These are phyloP conservation scores for Alternaria sp. DNA, from an alignment of 2,329 filamentous ascomycete genomes.

Conservation along the genomic window DNA sequence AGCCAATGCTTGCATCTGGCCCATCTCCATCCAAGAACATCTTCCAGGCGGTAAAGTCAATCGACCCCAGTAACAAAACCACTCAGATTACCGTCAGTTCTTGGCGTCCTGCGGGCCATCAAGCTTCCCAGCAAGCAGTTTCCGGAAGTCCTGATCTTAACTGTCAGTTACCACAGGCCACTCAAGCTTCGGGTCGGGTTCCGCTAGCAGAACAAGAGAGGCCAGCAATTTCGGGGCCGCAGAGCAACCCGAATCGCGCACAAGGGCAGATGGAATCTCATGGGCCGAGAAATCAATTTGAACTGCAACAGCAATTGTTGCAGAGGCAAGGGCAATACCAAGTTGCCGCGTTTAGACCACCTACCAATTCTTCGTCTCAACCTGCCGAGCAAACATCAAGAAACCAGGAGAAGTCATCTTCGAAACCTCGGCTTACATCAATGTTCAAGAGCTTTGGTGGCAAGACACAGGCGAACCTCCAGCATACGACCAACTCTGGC, in stretches of 20 bases:
- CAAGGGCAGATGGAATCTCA: slow-evolving; percentile 14
- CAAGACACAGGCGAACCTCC: slow-evolving; percentile 24
- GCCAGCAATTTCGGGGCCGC: slow-evolving; percentile 10
- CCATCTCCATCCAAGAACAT: slow-evolving; percentile 10
- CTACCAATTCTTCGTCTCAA: slow-evolving; percentile 45
- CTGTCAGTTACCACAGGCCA: slow-evolving; percentile 1
- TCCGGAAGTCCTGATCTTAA: slow-evolving; percentile 11
- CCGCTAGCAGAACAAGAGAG: slow-evolving; percentile 19
- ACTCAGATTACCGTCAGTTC: slow-evolving; percentile 18
- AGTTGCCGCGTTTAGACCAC: slow-evolving; percentile 49
- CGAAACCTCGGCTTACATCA: slow-evolving; percentile 38
- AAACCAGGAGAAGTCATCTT: slow-evolving; percentile 32
- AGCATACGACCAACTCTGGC: slow-evolving; percentile 9
- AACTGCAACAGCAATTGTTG: slow-evolving; percentile 41
- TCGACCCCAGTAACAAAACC: neutral
- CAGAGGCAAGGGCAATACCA: slow-evolving; percentile 45
- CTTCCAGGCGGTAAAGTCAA: neutral
- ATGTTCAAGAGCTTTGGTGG: slow-evolving; percentile 55
- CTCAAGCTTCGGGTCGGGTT: slow-evolving; percentile 11
- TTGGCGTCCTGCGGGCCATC: slow-evolving; percentile 12
- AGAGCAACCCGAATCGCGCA: slow-evolving; percentile 13
- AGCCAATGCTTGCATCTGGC: neutral
- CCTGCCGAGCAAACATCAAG: slow-evolving; percentile 27
- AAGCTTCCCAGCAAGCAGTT: slow-evolving; percentile 5
- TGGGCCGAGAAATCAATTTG: slow-evolving; percentile 34